Evolutionary conservation across 2,329 filamentous ascomycete species (phyloP).

Genomic region (Fusarium penzigii): DNA sequence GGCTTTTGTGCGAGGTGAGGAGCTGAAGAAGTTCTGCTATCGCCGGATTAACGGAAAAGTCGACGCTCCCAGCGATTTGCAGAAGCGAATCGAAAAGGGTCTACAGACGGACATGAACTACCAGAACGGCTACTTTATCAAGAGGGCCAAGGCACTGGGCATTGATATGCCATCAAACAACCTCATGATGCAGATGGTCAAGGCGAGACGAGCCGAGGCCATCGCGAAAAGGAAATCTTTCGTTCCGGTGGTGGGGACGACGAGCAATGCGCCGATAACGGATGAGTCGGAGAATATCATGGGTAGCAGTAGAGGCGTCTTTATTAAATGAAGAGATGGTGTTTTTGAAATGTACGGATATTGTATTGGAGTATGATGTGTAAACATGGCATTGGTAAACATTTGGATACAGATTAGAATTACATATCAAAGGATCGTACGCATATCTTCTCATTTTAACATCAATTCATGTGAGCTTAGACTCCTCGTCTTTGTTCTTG

Average conservation of each 20-base stretch:
- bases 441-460: too few species aligned
- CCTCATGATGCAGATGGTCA: constrained; percentile 70
- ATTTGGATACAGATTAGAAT: too few species aligned
- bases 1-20: constrained; percentile 57
- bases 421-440: too few species aligned
- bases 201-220: constrained; percentile 59
- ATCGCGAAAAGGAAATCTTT: constrained; percentile 33
- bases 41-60: constrained; percentile 44
- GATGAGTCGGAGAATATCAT: constrained; percentile 31
- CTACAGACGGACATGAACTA: constrained; percentile 75
- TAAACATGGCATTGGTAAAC: too few species aligned
- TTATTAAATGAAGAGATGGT: too few species aligned
- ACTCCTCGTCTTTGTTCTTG: too few species aligned
- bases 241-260: constrained; percentile 34
- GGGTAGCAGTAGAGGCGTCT: too few species aligned
- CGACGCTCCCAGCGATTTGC: constrained; percentile 61
- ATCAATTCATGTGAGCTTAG: too few species aligned
- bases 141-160: constrained; percentile 69
- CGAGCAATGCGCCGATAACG: too few species aligned
- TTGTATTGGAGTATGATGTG: too few species aligned
- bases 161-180: constrained; percentile 73
- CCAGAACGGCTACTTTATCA: constrained; percentile 85
- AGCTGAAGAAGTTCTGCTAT: constrained; percentile 61
- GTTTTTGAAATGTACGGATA: too few species aligned
- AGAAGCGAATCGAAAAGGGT: constrained; percentile 63